Evolutionary conservation across 148 eudicot species (phyloP).

Genomic region (Rhododendron ovatum): DNA sequence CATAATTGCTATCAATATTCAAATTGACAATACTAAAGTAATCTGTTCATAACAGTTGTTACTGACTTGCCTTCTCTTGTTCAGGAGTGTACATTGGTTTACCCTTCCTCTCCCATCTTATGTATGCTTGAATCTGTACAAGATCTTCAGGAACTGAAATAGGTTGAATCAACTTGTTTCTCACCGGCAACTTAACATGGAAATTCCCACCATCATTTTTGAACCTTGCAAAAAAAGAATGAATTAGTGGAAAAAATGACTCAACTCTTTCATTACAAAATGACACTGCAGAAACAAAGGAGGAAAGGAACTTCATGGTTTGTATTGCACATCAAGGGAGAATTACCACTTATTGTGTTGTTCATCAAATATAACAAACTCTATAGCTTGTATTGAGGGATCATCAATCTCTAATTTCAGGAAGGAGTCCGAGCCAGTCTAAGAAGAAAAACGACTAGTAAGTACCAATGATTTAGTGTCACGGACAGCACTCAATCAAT

Average conservation of each 20-base stretch:
- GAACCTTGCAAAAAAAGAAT: conserved; percentile 42
- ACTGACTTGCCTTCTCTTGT: conserved; percentile 61
- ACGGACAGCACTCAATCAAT: background rate
- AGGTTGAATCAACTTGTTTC: conserved; percentile 31
- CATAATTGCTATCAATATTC: background rate
- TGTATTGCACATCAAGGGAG: background rate
- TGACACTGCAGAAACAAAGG: conserved; percentile 2
- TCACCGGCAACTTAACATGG: conserved; percentile 50
- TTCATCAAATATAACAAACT: conserved; percentile 84
- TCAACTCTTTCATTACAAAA: background rate
- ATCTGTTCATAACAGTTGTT: background rate
- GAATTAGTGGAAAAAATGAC: background rate
- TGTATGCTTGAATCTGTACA: conserved; percentile 88
- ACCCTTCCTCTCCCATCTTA: conserved; percentile 96
- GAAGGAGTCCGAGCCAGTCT: conserved; percentile 67
- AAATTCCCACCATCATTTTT: conserved; percentile 86
- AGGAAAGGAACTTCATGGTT: background rate
- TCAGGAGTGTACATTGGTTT: conserved; percentile 86
- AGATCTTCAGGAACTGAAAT: conserved; percentile 91
- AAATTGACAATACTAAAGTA: background rate
- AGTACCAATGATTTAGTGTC: background rate
- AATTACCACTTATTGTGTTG: conserved; percentile 73
- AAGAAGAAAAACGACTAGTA: conserved; percentile 13
- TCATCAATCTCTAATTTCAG: conserved; percentile 81
- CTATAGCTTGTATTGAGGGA: conserved; percentile 72